Evolutionary conservation across 306 rosid species (phyloP).

Genomic region (Ziziphus jujuba): DNA sequence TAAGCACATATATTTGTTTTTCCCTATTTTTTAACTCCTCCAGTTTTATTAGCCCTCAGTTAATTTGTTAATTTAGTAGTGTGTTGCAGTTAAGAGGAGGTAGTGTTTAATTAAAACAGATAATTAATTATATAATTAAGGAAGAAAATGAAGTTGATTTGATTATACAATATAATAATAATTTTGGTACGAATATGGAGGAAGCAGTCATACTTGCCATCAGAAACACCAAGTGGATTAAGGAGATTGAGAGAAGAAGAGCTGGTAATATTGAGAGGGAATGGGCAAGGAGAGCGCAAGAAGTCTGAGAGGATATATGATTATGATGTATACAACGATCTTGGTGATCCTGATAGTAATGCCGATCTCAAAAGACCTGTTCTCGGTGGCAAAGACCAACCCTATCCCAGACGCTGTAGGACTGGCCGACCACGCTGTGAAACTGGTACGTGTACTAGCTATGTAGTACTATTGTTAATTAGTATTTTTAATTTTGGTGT

Average conservation of each 20-base stretch:
- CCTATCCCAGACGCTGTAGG: constrained; percentile 42
- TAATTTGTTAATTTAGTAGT: too few species aligned
- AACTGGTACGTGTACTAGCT: not conserved
- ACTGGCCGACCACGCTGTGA: constrained; percentile 34
- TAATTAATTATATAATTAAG: too few species aligned
- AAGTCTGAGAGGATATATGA: constrained; percentile 49
- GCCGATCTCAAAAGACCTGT: constrained; percentile 26
- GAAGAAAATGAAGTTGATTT: too few species aligned
- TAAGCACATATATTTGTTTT: too few species aligned
- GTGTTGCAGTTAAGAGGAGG: too few species aligned
- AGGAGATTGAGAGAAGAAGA: constrained; percentile 45
- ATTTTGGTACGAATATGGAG: too few species aligned
- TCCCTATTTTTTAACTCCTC: too few species aligned
- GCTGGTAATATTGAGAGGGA: constrained; percentile 33
- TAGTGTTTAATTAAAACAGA: too few species aligned
- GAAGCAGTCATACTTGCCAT: constrained; percentile 55
- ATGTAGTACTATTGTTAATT: not conserved
- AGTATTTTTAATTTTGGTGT: not conserved
- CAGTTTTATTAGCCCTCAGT: too few species aligned
- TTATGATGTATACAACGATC: constrained; percentile 68
- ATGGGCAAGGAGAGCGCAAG: constrained; percentile 50
- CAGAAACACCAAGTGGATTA: constrained; percentile 64
- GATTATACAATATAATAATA: too few species aligned
- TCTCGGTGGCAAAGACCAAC: constrained; percentile 32
- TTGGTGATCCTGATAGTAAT: constrained; percentile 50